These are phyloP conservation scores for Trichoderma asperellum DNA, from an alignment of 2,329 filamentous ascomycete genomes.

Conservation along the genomic window DNA sequence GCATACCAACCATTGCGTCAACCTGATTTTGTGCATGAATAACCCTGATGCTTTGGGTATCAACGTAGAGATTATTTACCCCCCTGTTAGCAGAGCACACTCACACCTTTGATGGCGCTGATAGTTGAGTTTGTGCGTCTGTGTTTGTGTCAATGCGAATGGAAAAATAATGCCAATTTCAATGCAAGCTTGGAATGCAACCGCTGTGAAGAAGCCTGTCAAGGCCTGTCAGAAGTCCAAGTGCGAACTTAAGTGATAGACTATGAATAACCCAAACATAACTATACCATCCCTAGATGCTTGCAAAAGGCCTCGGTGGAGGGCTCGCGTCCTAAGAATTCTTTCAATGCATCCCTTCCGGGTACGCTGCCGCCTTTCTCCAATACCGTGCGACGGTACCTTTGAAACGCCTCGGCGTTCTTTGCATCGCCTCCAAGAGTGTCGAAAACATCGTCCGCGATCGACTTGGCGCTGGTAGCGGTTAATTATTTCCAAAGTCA, in stretches of 20 bases:
- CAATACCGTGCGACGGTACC: not conserved
- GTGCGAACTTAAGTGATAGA: not conserved
- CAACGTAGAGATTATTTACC: not conserved
- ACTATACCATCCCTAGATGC: not conserved
- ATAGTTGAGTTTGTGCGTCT: not conserved
- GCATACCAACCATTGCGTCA: no score
- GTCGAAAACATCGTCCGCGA: conserved; percentile 1
- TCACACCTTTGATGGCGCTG: not conserved
- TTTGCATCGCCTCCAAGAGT: not conserved
- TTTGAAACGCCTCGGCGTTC: not conserved
- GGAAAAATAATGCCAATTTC: not conserved
- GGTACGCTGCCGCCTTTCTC: not conserved
- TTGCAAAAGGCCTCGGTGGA: not conserved
- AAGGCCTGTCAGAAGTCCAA: no score
- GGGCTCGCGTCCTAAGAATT: not conserved
- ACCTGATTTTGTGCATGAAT: not conserved
- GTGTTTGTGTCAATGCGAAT: not conserved
- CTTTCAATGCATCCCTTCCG: not conserved
- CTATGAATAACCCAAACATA: not conserved
- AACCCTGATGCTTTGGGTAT: not conserved
- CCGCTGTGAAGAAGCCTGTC: not conserved
- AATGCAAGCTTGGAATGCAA: not conserved
- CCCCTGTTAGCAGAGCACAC: no score
- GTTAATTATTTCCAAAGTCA: not conserved
- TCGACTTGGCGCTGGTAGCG: not conserved